Conservation (phyloP, 2,329 filamentous ascomycete genomes). For the Fusarium chuoi region DNA sequence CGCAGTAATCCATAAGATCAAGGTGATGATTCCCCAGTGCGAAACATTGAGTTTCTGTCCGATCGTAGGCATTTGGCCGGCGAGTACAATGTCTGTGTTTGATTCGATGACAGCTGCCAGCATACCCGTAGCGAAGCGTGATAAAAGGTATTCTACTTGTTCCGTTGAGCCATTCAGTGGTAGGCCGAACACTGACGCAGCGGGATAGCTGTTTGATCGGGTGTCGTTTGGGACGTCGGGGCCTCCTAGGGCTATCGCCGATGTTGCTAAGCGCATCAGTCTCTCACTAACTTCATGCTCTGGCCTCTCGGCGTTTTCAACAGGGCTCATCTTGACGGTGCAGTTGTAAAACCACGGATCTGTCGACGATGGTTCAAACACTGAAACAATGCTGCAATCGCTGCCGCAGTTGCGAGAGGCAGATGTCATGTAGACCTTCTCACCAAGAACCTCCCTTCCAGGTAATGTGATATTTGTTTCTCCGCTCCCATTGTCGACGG, state of each 20-base stretch:
- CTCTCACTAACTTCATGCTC: not conserved
- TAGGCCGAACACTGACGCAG: rapidly evolving
- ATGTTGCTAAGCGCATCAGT: not conserved
- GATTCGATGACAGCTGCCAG: not conserved
- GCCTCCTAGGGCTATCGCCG: not conserved
- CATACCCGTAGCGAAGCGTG: not conserved
- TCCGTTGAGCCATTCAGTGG: not conserved
- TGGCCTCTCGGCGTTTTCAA: not conserved
- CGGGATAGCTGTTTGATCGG: not conserved
- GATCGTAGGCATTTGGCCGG: not conserved
- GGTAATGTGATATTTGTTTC: not conserved
- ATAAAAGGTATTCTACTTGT: not conserved
- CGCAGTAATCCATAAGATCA: not conserved
- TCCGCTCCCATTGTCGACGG: not conserved
- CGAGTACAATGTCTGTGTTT: not conserved
- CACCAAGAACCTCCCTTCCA: not conserved
- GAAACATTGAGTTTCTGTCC: not conserved
- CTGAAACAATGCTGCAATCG: not conserved
- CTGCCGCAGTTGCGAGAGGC: not conserved
- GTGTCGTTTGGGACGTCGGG: not conserved
- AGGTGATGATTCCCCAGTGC: not conserved
- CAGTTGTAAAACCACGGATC: not conserved
- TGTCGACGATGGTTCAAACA: not conserved
- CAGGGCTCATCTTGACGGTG: not conserved
- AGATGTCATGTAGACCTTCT: not conserved